A percentile compares a stretch with the other conserved stretches of the same genome.
Evolutionary conservation across 2,329 filamentous ascomycete species (phyloP).

Genomic region (Madurella mycetomatis): DNA sequence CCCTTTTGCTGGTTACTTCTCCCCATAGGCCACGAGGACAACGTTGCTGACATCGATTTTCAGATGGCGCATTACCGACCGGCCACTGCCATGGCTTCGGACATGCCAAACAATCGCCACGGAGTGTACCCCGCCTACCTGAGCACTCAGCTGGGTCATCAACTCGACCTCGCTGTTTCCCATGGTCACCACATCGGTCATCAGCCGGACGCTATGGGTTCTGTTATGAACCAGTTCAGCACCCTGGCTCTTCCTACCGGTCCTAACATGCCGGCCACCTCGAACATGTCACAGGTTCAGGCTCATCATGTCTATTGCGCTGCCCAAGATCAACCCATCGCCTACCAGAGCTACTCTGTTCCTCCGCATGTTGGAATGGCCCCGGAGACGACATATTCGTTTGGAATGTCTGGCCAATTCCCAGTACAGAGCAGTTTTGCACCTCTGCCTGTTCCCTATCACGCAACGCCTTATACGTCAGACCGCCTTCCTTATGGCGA

Average conservation of each 20-base stretch:
- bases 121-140: constrained; percentile 23
- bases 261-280: constrained; percentile 17
- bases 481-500: constrained; percentile 44
- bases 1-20: too few species aligned
- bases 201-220: constrained; percentile 22
- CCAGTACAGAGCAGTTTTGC: constrained; percentile 28
- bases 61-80: constrained; percentile 28
- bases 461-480: constrained; percentile 49
- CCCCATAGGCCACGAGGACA: neutral
- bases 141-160: constrained; percentile 21
- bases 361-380: constrained; percentile 28
- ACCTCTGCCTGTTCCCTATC: constrained; percentile 32
- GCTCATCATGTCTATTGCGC: constrained; percentile 25
- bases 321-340: constrained; percentile 26
- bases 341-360: constrained; percentile 29
- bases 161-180: constrained; percentile 21
- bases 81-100: constrained; percentile 23
- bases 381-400: constrained; percentile 24
- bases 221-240: constrained; percentile 31
- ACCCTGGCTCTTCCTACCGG: constrained; percentile 24
- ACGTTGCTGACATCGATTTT: constrained; percentile 4
- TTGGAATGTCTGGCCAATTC: constrained; percentile 27
- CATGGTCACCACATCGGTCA: constrained; percentile 27
- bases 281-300: constrained; percentile 20
- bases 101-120: constrained; percentile 24